Base-by-base conservation (phyloP, 179 eudicot genomes). In the Dionaea muscipula region DNA sequence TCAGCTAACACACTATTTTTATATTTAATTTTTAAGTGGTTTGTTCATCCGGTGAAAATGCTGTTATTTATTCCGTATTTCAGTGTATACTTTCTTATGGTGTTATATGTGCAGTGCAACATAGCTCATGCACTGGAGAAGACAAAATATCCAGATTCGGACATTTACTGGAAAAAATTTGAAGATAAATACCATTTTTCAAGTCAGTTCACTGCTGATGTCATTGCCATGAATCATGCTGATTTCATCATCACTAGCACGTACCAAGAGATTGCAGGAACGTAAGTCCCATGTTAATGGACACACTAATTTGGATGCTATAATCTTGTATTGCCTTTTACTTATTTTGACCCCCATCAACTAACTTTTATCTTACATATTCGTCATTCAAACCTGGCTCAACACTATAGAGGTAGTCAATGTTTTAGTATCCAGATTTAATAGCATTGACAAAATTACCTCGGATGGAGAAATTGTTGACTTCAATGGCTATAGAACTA, bases 81-180 rank as follows among this genome's bases (percentile, higher is more conserved):
- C 20, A 38, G 19, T 5, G 3, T 43, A 1, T 1, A 43, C 20
- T n/a, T 14, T 9, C 2, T n/a, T n/a, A n/a, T 16, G 41, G 24
- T 56, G 44, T 12, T 62, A 19, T 41, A 16, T 53, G 40, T 67
- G 59, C 72, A 85, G 94, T 85, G 94, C 66, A 85, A 74, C 25
- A 85, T 85, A 63, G 94, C 94, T 1, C 94, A 85, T 61, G 94
- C 94, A 33, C 61, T 85, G 86, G 90, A 85, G 76, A 85, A 82
- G 68, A 85, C 94, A 38, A 85, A 85, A 63, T 85, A 85, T 71
- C 94, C 94, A 28, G 94, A 85, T 59, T 85, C 94, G 19, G 94
- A 85, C 40, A 72, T 80, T 59, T 85, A 78, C 53, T 85, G 94
- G 94, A 78, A 67, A 62, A 75, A 76, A 0, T 85, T 69, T 45